phyloP scores from a whole-genome alignment of 2,329 filamentous ascomycete species.

The Diaporthe destruens region DNA sequence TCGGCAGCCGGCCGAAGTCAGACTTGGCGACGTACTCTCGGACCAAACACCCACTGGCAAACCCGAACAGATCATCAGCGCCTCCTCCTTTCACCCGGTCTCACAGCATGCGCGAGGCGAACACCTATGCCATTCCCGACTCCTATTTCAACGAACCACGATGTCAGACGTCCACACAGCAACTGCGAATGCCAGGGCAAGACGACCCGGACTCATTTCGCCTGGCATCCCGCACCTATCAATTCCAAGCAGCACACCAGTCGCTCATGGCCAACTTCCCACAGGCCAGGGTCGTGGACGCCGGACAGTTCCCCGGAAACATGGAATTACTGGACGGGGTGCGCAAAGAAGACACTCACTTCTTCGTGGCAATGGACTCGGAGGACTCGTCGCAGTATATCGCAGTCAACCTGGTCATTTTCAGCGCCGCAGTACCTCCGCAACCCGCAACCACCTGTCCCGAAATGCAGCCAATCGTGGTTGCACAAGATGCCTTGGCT shows the following conservation, averaged over 20 bases:
- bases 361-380: slow-evolving; percentile 5
- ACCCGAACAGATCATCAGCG: slow-evolving; percentile 9
- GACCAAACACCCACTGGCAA: not conserved
- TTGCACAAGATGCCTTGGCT: slow-evolving; percentile 14
- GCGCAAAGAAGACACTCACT: not conserved
- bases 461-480: not conserved
- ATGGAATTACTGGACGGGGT: slow-evolving; percentile 13
- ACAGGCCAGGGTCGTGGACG: slow-evolving; percentile 13
- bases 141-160: not conserved
- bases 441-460: not conserved
- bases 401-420: slow-evolving; percentile 11
- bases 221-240: not conserved
- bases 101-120: not conserved
- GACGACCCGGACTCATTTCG: not conserved
- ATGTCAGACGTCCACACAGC: not conserved
- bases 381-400: slow-evolving; percentile 5
- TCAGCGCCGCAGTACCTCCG: not conserved
- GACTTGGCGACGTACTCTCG: not conserved
- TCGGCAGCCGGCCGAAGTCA: not conserved
- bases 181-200: not conserved
- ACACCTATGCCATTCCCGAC: not conserved
- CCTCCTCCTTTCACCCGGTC: not conserved
- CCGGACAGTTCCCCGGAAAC: not conserved
- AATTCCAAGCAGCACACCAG: slow-evolving; percentile 2
- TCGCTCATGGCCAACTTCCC: not conserved